A percentile compares a stretch with the other conserved stretches of the same genome.
Evolutionary conservation across 1,284 basidiomycete genomes (phyloP).

Genomic region (Ustilago nuda): DNA sequence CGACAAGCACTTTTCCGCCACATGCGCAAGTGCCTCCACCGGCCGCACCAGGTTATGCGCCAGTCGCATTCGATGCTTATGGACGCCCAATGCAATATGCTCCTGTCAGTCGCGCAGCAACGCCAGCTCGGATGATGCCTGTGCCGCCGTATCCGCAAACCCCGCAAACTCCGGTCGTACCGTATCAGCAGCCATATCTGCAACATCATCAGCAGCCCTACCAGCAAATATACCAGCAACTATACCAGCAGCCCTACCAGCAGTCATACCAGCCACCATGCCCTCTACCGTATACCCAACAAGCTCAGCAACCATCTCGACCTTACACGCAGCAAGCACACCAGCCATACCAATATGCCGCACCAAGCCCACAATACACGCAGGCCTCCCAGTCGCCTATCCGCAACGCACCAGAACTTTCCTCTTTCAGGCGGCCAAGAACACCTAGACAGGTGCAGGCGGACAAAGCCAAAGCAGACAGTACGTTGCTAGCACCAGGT

Average conservation of each 20-base stretch:
- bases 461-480: slow-evolving; percentile 29
- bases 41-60: background rate
- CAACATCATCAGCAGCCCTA: background rate
- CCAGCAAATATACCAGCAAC: no score
- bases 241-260: background rate
- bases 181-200: background rate
- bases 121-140: background rate
- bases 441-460: slow-evolving; percentile 16
- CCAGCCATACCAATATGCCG: background rate
- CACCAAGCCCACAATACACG: background rate
- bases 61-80: slow-evolving; percentile 1
- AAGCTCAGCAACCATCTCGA: background rate
- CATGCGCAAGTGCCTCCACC: background rate
- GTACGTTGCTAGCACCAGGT: slow-evolving; percentile 4
- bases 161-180: background rate
- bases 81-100: slow-evolving; percentile 6
- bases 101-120: slow-evolving; percentile 2
- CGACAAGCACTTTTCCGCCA: background rate
- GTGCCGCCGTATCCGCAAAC: background rate
- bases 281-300: background rate
- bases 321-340: background rate
- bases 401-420: background rate
- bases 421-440: slow-evolving; percentile 8
- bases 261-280: background rate
- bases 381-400: background rate